Evolutionary conservation across 2,329 filamentous ascomycete genomes (phyloP), one percentile per base, ranked within the genome.

Genomic region (Fusarium sp.): DNA sequence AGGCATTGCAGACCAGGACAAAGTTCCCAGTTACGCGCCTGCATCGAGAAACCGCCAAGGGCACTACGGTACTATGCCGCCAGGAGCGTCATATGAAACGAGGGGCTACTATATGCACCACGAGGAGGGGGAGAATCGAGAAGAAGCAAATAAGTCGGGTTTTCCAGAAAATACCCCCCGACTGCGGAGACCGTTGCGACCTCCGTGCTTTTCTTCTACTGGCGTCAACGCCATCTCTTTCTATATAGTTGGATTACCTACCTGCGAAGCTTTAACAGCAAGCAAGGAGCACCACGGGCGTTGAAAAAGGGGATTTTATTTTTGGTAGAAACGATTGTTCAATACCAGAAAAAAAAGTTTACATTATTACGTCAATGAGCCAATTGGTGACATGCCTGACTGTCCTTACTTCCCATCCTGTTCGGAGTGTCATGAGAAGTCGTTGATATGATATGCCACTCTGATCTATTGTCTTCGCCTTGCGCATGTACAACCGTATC

Each of bases 241-340:
- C 46, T 60, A 55, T 51, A 57, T 52, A 70, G 54, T 69, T 50
- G 49, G 56, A 62, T 62, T 62, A 62, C 51, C 52, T 69, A 45
- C 63, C 56, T 68, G 34, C 32, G 7, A 54, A 43, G 48, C 59
- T 69, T 73, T 62, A 67, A 71, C 56, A 70, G 70, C 70, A 43
- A 68, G 67, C 62, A 67, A 70, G 68, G 68, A 64, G 68, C 60
- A 69, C 38, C 48, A 65, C 32, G 70, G 32, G 70, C 68, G 68
- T 72, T 72, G 56, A 45, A 47, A 9, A 57, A 63, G 44, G 64
- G 66, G 54, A 54, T 38, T 49, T 56, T 40, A 7, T 53, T 62
- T 59, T 67, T 65, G 45, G 59, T 47, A 64, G 39, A 68, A 68
- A 69, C 34, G 62, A 36, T n/a, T n/a, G 19, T 42, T 34, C 26